phyloP scores from a whole-genome alignment of 2,329 filamentous ascomycete genomes.

The Tympanopsis confertula region DNA sequence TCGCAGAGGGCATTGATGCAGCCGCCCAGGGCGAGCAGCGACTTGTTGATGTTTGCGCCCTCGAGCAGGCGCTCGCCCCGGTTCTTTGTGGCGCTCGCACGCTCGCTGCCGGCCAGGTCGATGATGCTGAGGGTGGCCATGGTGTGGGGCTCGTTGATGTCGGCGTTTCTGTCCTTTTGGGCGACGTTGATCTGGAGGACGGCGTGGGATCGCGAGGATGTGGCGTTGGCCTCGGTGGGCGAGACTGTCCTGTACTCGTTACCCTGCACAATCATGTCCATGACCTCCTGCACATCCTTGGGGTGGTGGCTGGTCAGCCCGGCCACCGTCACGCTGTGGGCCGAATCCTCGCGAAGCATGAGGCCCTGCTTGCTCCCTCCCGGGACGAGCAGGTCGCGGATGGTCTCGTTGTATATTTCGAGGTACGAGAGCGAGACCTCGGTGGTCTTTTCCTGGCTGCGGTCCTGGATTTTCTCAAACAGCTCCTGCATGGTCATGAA shows the following conservation, averaged over 20 bases:
- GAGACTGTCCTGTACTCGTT: constrained; percentile 94
- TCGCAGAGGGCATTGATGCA: constrained; percentile 99
- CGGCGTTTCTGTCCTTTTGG: constrained; percentile 85
- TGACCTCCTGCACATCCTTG: constrained; percentile 85
- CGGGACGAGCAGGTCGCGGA: constrained; percentile 83
- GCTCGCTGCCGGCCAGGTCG: constrained; percentile 88
- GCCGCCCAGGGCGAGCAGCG: constrained; percentile 80
- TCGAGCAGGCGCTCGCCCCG: constrained; percentile 81
- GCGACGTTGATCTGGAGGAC: constrained; percentile 95
- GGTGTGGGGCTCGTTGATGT: constrained; percentile 86
- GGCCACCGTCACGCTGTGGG: constrained; percentile 81
- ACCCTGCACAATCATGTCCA: constrained; percentile 96
- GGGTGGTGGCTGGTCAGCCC: constrained; percentile 87
- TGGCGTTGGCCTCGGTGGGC: constrained; percentile 92
- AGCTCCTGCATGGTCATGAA: constrained; percentile 98
- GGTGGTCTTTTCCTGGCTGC: constrained; percentile 73
- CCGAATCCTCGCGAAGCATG: constrained; percentile 88
- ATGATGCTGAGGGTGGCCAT: constrained; percentile 98
- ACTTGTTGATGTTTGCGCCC: constrained; percentile 99
- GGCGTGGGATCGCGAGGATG: constrained; percentile 91
- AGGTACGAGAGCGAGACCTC: constrained; percentile 89
- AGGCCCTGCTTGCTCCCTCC: constrained; percentile 72
- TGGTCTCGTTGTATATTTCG: constrained; percentile 98
- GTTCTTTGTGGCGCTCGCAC: constrained; percentile 94
- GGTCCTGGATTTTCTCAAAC: constrained; percentile 87